Conservation (phyloP, 2,329 filamentous ascomycete species). For the Colletotrichum noveboracense region DNA sequence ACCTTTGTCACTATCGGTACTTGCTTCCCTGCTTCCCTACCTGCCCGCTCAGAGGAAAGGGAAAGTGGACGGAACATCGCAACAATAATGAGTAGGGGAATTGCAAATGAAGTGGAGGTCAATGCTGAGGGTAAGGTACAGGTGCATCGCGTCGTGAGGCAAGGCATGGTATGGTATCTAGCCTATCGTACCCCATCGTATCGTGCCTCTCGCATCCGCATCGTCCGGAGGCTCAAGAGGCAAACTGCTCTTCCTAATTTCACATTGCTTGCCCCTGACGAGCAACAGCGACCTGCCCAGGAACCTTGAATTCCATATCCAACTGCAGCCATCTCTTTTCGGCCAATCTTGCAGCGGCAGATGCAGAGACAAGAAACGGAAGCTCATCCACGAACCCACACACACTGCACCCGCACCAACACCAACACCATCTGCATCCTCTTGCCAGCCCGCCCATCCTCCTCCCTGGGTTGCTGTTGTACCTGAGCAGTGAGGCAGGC, state of each 20-base stretch:
- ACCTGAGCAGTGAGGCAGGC: neutral
- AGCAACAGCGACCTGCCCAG: neutral
- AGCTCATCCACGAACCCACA: neutral
- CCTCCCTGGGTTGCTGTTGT: neutral
- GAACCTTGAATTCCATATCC: neutral
- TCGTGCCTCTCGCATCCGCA: neutral
- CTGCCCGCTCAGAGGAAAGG: neutral
- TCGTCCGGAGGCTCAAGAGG: neutral
- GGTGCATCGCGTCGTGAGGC: neutral
- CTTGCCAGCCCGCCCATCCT: neutral
- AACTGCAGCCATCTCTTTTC: neutral
- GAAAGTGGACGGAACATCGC: neutral
- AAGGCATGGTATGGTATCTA: neutral
- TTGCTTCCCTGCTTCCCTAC: neutral
- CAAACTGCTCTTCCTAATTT: neutral
- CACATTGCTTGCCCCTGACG: neutral
- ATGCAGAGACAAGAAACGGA: constrained; percentile 1
- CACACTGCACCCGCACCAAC: neutral
- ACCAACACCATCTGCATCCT: neutral
- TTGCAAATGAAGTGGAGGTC: neutral
- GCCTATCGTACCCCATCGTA: neutral
- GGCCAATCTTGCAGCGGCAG: constrained; percentile 16
- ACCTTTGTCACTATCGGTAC: neutral
- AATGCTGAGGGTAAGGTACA: neutral
- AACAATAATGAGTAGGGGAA: neutral